phyloP scores from a whole-genome alignment of 495 filamentous ascomycete species.

The Lasiosphaeriaceae sp. region DNA sequence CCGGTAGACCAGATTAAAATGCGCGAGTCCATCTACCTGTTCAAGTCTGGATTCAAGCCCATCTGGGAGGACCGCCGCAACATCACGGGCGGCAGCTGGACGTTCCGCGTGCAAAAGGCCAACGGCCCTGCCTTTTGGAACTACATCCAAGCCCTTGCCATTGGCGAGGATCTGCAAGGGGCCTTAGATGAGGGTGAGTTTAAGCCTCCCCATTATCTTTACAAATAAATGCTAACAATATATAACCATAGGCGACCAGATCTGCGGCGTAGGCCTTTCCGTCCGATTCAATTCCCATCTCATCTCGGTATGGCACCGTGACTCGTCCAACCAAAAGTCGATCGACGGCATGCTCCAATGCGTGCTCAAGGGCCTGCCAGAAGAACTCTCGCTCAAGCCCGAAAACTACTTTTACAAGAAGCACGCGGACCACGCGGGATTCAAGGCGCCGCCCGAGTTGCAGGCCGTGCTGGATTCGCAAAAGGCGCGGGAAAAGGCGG shows the following conservation, averaged over 20 bases:
- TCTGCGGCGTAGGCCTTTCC: slow-evolving; percentile 68
- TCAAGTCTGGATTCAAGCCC: slow-evolving; percentile 80
- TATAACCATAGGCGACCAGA: slow-evolving; percentile 61
- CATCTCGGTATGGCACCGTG: slow-evolving; percentile 86
- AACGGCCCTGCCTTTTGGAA: slow-evolving; percentile 73
- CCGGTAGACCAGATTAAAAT: slow-evolving; percentile 71
- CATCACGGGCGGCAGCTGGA: slow-evolving; percentile 76
- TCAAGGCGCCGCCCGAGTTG: slow-evolving; percentile 51
- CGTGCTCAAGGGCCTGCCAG: slow-evolving; percentile 64
- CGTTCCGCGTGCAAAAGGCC: slow-evolving; percentile 76
- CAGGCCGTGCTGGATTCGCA: slow-evolving; percentile 47
- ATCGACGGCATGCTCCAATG: slow-evolving; percentile 65
- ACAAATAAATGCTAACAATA: not conserved
- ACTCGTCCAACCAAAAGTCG: slow-evolving; percentile 66
- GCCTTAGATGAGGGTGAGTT: slow-evolving; percentile 64
- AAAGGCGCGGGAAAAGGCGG: slow-evolving; percentile 38
- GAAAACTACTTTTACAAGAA: slow-evolving; percentile 67
- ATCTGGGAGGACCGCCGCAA: slow-evolving; percentile 91
- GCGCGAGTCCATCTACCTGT: slow-evolving; percentile 80
- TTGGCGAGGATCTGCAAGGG: slow-evolving; percentile 79
- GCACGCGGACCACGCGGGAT: slow-evolving; percentile 54
- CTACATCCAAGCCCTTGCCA: slow-evolving; percentile 72
- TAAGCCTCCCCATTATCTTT: not conserved
- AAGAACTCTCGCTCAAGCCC: slow-evolving; percentile 62
- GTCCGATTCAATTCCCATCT: slow-evolving; percentile 74